Evolutionary conservation across 371 early-diverging fungal species (phyloP).

Genomic region (Massospora cicadina): DNA sequence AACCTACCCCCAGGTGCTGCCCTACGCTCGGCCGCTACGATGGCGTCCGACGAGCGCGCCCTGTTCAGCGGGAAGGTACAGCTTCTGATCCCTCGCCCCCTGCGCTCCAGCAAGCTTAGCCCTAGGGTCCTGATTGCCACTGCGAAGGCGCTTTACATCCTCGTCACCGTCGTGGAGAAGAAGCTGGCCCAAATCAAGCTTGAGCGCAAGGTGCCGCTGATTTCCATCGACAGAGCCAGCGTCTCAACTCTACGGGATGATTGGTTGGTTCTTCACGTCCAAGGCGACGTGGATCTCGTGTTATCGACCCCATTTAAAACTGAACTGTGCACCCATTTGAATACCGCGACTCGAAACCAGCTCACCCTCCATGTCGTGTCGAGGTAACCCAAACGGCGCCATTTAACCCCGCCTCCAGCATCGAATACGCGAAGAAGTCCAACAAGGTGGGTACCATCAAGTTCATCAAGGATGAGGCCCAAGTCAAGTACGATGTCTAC

Average conservation of each 20-base stretch:
- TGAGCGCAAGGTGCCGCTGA: slow-evolving; percentile 30
- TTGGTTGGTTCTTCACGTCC: slow-evolving; percentile 53
- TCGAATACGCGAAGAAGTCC: slow-evolving; percentile 58
- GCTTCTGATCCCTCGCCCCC: slow-evolving; percentile 47
- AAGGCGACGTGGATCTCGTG: slow-evolving; percentile 74
- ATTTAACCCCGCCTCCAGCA: slow-evolving; percentile 14
- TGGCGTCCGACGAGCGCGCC: slow-evolving; percentile 27
- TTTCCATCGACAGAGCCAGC: slow-evolving; percentile 30
- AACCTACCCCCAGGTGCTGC: slow-evolving; percentile 26
- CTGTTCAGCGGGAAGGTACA: slow-evolving; percentile 49
- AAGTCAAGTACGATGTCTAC: slow-evolving; percentile 34
- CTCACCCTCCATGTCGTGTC: slow-evolving; percentile 34
- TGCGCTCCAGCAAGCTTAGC: slow-evolving; percentile 62
- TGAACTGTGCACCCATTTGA: slow-evolving; percentile 9
- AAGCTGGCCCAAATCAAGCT: slow-evolving; percentile 29
- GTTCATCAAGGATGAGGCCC: slow-evolving; percentile 53
- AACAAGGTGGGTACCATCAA: slow-evolving; percentile 52
- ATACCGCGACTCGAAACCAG: slow-evolving; percentile 23
- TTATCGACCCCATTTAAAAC: slow-evolving; percentile 24
- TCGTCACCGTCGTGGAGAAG: slow-evolving; percentile 32
- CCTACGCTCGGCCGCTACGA: slow-evolving; percentile 23
- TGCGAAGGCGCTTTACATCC: slow-evolving; percentile 31
- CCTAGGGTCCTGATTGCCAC: slow-evolving; percentile 55
- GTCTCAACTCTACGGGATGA: slow-evolving; percentile 61
- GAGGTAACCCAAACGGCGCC: slow-evolving; percentile 6